phyloP scores from a whole-genome alignment of 306 rosid genomes.

The Casuarina equisetifolia region DNA sequence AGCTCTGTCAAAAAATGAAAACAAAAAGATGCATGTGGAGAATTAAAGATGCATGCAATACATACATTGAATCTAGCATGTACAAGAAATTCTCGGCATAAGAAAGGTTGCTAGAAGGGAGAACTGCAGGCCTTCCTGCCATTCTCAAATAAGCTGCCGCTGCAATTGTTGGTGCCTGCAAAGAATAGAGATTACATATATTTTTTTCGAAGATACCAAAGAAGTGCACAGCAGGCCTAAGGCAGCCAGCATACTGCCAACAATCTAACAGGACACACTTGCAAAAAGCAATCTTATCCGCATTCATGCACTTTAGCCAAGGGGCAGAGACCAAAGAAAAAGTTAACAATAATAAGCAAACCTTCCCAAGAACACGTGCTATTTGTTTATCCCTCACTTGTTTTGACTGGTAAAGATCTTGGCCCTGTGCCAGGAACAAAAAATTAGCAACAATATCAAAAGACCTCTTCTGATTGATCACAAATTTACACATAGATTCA shows the following conservation, averaged over 20 bases:
- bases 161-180: slow-evolving; percentile 83
- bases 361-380: slow-evolving; percentile 85
- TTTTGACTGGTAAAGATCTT: slow-evolving; percentile 74
- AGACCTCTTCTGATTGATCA: background rate
- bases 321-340: slow-evolving; percentile 16
- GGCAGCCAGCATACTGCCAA: slow-evolving; percentile 14
- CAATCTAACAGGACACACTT: slow-evolving; percentile 6
- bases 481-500: background rate
- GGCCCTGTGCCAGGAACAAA: slow-evolving; percentile 52
- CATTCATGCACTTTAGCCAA: slow-evolving; percentile 13
- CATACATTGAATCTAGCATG: slow-evolving; percentile 94
- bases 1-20: background rate
- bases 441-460: slow-evolving; percentile 6
- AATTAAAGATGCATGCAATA: slow-evolving; percentile 4
- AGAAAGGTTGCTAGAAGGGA: slow-evolving; percentile 77
- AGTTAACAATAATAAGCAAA: slow-evolving; percentile 26
- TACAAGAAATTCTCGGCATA: slow-evolving; percentile 81
- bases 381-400: slow-evolving; percentile 92
- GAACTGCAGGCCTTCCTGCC: slow-evolving; percentile 91
- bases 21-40: background rate
- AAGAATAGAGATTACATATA: slow-evolving; percentile 10
- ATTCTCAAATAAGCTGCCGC: slow-evolving; percentile 79
- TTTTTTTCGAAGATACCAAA: slow-evolving; percentile 16
- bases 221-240: slow-evolving; percentile 11
- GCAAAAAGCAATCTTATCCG: slow-evolving; percentile 15